Evolutionary conservation across 208 protist genomes (phyloP).

Genomic region (Crithidia fasciculata): DNA sequence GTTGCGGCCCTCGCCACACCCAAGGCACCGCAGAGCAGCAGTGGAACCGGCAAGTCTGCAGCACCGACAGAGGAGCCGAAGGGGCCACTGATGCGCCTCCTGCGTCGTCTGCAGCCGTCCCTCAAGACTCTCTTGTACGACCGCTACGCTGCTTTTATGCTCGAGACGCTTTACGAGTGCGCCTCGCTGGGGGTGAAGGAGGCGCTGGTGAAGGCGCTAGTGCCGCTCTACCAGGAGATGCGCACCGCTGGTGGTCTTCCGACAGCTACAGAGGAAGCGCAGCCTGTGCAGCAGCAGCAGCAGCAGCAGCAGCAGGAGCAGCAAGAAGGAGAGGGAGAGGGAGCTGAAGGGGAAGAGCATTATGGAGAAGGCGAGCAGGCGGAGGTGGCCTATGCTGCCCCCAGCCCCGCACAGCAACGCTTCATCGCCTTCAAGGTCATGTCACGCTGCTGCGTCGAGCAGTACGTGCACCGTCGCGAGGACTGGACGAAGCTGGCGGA

Average conservation of each 20-base stretch:
- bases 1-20: slow-evolving; percentile 22
- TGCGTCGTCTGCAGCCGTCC: slow-evolving; percentile 60
- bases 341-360: not conserved
- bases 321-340: not conserved
- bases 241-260: not conserved
- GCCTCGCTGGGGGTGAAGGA: slow-evolving; percentile 76
- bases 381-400: slow-evolving; percentile 7
- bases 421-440: slow-evolving; percentile 86
- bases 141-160: slow-evolving; percentile 71
- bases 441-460: slow-evolving; percentile 87
- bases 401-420: slow-evolving; percentile 36
- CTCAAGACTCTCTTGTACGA: slow-evolving; percentile 53
- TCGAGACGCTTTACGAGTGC: slow-evolving; percentile 83
- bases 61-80: slow-evolving; percentile 1
- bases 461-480: slow-evolving; percentile 84
- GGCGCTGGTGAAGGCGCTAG: slow-evolving; percentile 66
- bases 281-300: not conserved
- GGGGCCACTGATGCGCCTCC: slow-evolving; percentile 48
- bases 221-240: slow-evolving; percentile 67
- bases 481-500: slow-evolving; percentile 83
- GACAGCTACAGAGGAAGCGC: not conserved
- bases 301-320: not conserved
- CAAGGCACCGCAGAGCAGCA: slow-evolving; percentile 4
- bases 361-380: slow-evolving; percentile 7
- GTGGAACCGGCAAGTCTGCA: not conserved